Percentiles rank a stretch among this genome's conserved stretches.
Conservation (phyloP, 345 rosid genomes). For the Heritiera fomes region DNA sequence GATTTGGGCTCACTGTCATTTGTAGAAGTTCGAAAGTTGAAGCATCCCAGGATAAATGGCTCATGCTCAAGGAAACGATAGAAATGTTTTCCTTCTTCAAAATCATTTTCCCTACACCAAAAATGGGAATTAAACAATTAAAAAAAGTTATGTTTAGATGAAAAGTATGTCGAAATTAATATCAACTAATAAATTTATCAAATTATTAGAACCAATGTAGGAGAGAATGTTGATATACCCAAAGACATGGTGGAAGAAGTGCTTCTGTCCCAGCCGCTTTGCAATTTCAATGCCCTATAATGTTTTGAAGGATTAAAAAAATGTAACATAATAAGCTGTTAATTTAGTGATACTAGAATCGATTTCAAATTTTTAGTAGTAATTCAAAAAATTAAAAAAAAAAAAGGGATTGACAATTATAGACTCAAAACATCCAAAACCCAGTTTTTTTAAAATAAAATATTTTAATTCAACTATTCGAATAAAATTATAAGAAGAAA, state of each 20-base stretch:
- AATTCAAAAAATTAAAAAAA: too few relatives aligned
- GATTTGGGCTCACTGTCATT: slow-evolving; percentile 23
- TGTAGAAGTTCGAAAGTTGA: background rate
- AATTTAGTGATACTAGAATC: too few relatives aligned
- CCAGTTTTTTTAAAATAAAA: too few relatives aligned
- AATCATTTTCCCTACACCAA: slow-evolving; percentile 59
- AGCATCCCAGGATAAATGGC: slow-evolving; percentile 25
- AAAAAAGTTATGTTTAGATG: background rate
- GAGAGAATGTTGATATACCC: slow-evolving; percentile 59
- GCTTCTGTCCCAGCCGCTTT: slow-evolving; percentile 64
- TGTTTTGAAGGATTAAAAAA: background rate
- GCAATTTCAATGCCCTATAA: slow-evolving; percentile 74
- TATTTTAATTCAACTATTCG: too few relatives aligned
- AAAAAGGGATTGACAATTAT: too few relatives aligned
- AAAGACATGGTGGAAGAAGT: slow-evolving; percentile 85
- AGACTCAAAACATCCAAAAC: too few relatives aligned
- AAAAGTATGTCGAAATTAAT: background rate
- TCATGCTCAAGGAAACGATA: slow-evolving; percentile 88
- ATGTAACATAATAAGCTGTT: too few relatives aligned
- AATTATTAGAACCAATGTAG: background rate
- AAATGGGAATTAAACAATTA: background rate
- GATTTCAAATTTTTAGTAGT: too few relatives aligned
- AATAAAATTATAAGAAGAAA: too few relatives aligned
- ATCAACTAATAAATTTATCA: background rate
- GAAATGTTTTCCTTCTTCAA: slow-evolving; percentile 78